Base-by-base conservation (phyloP, 495 filamentous ascomycete genomes). In the Cetradonia linearis region DNA sequence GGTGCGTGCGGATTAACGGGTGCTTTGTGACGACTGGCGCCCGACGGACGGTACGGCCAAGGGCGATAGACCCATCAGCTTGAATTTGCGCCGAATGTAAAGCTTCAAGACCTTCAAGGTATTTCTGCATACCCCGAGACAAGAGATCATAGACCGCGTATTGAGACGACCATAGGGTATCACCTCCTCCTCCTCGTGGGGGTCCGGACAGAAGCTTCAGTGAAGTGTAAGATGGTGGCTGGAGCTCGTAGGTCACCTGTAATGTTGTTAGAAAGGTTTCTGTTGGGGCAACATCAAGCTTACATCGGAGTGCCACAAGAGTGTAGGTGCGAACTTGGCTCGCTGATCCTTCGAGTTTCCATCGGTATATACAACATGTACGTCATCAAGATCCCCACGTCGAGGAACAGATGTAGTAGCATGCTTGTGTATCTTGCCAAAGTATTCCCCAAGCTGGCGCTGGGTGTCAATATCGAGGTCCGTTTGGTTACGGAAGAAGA, bases 201-300 rank as follows among this genome's bases (percentile, higher is more conserved):
- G 87, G 86, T 0, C 85, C 86, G 1, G 80, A 79, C 1, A 89
- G 75, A 1, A 90, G 69, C 52, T 86, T 86, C 37, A 90, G 74
- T 6, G 83, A 81, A 7, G 87, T 90, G 67, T 88, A 88, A 3
- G 83, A 85, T 2, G 86, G 86, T n/a, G 87, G 86, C 66, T 90
- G 87, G 37, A 84, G 70, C 68, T 91, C 87, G 57, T 88, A 89
- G 0, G 86, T 86, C 10, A 85, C 81, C 70, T 85, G 67, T 1
- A 50, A 23, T 1, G 28, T 8, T n/a, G 28, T 62, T 28, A 50
- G 49, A 28, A 16, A 20, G 31, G 8, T 14, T 3, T n/a, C 4
- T 31, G 3, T 30, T 59, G 14, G 8, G 23, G 34, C 7, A 14
- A n/a, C 6, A 10, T 14, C 18, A 13, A 11, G 46, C 70, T 65